Evolutionary conservation across 2,329 filamentous ascomycete genomes (phyloP), one percentile per base, ranked within the genome.

Genomic region (Penicillium psychrosexuale): DNA sequence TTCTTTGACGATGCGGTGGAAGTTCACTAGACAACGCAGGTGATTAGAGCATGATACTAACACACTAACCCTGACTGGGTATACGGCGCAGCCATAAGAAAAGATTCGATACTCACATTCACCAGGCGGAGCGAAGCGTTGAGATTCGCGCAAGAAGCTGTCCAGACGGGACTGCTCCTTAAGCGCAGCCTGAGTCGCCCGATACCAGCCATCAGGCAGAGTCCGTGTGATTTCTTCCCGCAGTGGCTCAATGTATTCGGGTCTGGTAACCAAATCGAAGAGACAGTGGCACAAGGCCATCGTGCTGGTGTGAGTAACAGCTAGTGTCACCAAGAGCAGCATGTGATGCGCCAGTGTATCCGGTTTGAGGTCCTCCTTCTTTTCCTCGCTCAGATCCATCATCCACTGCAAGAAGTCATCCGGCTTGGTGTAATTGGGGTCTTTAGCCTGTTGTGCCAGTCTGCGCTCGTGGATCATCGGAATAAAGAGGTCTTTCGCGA

Each of bases 181-280:
- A 3, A 70, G 60, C 4, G 58, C 53, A 7, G 51, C 48, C 33
- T 59, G 61, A 3, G 63, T 66, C 5, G 58, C 66, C 36, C 66
- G 63, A 7, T 60, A 44, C 68, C 67, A 70, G 1, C 65, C 64
- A 36, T 59, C 34, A n/a, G 28, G 47, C 15, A 69, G 44, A 2
- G 61, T 67, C 3, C 49, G 47, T 1, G 68, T 60, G 5, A 80
- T 76, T 56, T 86, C 83, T 7, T 80, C 71, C 1, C 83, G 77
- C 0, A 85, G 64, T 9, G 78, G 74, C 3, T 76, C 69, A 30
- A 80, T 62, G 60, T 81, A 74, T 30, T 83, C 77, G 0, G 81
- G 82, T 31, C 74, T 67, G 1, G 76, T 69, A 0, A 78, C 76
- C 2, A 86, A 64, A 59, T 81, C 78, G 60, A 79, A 83, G 19